A percentile compares a stretch with the other conserved stretches of the same genome.
phyloP scores from a whole-genome alignment of 495 filamentous ascomycete genomes.

The Saxophila tyrrhenica region DNA sequence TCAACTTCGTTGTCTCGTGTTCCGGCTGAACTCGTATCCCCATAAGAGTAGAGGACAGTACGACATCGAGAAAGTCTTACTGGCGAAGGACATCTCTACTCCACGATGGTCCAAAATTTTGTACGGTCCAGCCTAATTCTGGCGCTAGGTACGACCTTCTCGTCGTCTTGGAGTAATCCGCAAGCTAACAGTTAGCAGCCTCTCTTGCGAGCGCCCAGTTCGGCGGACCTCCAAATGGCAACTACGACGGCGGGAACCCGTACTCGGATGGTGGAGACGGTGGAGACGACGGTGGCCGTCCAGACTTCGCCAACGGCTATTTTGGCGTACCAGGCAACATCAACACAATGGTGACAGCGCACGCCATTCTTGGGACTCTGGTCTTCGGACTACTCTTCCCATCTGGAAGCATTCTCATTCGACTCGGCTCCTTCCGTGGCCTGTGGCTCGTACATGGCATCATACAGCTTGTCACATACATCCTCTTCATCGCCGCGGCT shows the following conservation, averaged over 20 bases:
- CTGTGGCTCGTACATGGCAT: constrained; percentile 27
- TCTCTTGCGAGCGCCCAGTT: background rate
- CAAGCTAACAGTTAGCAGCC: background rate
- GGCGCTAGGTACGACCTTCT: background rate
- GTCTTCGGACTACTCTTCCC: constrained; percentile 36
- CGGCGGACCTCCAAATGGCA: background rate
- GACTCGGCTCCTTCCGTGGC: constrained; percentile 30
- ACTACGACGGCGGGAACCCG: background rate
- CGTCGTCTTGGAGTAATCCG: background rate
- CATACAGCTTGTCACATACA: constrained; percentile 25
- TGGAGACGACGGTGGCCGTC: background rate
- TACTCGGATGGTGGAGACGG: background rate
- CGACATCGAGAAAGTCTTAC: background rate
- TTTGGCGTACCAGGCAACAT: background rate
- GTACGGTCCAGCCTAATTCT: background rate
- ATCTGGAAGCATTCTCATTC: constrained; percentile 31
- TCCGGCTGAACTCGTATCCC: background rate
- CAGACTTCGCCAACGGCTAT: background rate
- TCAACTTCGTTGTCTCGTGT: background rate
- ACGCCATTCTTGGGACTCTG: constrained; percentile 24
- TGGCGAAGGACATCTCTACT: background rate
- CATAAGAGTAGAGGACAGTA: background rate
- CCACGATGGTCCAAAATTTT: background rate
- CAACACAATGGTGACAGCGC: constrained; percentile 18
- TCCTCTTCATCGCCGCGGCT: constrained; percentile 24